Evolutionary conservation across 805 yeast species (phyloP).

Genomic region (Kazachstania kunashirensis): DNA sequence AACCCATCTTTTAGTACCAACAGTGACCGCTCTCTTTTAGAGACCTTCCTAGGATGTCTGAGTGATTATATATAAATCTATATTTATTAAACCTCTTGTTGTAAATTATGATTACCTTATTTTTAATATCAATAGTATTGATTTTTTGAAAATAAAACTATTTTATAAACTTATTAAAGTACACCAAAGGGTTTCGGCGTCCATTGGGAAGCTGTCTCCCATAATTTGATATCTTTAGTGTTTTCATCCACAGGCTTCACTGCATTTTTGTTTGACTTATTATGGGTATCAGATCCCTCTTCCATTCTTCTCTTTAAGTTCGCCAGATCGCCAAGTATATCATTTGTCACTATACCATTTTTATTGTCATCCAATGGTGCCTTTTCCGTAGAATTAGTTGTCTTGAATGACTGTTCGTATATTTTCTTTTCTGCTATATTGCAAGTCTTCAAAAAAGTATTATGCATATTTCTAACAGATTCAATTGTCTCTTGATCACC

Average conservation of each 20-base stretch:
- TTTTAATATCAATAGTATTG: no score
- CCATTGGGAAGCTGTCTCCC: constrained; percentile 31
- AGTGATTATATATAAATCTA: constrained; percentile 26
- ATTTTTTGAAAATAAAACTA: neutral
- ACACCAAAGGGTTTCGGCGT: constrained; percentile 47
- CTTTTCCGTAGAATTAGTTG: neutral
- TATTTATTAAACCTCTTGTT: no score
- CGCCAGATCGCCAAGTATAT: constrained; percentile 25
- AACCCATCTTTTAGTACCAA: constrained; percentile 63
- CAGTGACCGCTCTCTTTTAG: constrained; percentile 69
- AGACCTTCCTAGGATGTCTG: constrained; percentile 94
- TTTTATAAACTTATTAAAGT: constrained; percentile 13
- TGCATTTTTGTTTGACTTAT: neutral
- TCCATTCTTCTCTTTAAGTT: constrained; percentile 21
- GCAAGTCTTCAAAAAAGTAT: neutral
- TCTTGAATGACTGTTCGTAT: constrained; percentile 1
- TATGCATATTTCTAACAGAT: neutral
- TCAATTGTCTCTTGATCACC: constrained; percentile 7
- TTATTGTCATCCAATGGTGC: neutral
- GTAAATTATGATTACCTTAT: no score
- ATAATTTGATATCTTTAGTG: neutral
- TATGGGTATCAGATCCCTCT: no score
- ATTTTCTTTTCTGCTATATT: neutral
- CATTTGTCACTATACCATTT: constrained; percentile 7
- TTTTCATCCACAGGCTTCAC: neutral